A percentile compares a stretch with the other conserved stretches of the same genome.
Evolutionary conservation across 768 basidiomycete genomes (phyloP).

Genomic region (Rhizopogon rudus): DNA sequence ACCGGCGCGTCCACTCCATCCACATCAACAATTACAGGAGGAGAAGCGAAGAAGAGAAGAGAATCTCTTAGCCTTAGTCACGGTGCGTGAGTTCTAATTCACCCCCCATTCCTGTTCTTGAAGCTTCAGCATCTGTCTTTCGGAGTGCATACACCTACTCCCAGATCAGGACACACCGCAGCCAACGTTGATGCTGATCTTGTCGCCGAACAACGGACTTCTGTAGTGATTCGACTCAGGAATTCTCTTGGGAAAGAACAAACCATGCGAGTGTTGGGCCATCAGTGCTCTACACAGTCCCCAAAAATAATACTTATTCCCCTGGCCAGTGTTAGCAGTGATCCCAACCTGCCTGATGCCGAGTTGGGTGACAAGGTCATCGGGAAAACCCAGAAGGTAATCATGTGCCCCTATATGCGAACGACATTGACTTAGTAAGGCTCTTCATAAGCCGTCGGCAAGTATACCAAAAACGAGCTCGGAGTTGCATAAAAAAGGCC

Average conservation of each 20-base stretch:
- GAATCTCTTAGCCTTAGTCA: conserved; percentile 39
- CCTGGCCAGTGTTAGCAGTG: no score
- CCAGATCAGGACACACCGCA: conserved; percentile 34
- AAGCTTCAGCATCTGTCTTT: conserved; percentile 49
- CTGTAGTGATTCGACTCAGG: conserved; percentile 69
- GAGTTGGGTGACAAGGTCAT: conserved; percentile 47
- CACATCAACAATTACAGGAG: conserved; percentile 19
- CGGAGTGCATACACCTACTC: conserved; percentile 43
- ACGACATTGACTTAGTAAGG: neutral
- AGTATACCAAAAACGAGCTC: conserved; percentile 35
- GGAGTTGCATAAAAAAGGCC: conserved; percentile 52
- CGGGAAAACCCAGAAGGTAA: conserved; percentile 56
- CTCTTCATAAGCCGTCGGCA: conserved; percentile 40
- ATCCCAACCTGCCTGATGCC: conserved; percentile 24
- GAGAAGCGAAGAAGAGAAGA: conserved; percentile 40
- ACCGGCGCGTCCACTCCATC: conserved; percentile 21
- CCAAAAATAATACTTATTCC: no score
- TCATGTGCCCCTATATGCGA: no score
- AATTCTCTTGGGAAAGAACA: conserved; percentile 69
- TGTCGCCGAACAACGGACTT: conserved; percentile 61
- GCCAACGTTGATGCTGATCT: conserved; percentile 68
- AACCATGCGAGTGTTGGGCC: conserved; percentile 75
- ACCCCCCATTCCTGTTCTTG: conserved; percentile 35
- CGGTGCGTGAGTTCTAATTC: conserved; percentile 41
- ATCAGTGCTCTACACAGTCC: conserved; percentile 15